Percentiles rank a stretch among this genome's conserved stretches.
Conservation (phyloP, 2,329 filamentous ascomycete species). For the Blastomyces emzantsi region DNA sequence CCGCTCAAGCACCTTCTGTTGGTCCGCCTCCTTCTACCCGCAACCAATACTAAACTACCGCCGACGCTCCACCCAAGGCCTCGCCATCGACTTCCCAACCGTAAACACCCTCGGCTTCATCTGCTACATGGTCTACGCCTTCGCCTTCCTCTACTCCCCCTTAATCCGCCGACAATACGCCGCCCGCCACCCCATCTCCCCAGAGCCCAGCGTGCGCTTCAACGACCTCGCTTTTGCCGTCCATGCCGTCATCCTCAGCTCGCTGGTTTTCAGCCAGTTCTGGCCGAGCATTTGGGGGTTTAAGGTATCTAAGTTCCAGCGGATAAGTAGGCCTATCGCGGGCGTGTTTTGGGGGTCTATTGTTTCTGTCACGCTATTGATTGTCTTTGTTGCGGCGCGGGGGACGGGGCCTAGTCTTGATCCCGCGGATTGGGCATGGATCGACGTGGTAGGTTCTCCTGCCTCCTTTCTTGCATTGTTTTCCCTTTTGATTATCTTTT, state of each 20-base stretch:
- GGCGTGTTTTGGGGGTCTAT: slow-evolving; percentile 63
- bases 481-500: not conserved
- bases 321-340: slow-evolving; percentile 53
- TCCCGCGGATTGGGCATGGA: slow-evolving; percentile 50
- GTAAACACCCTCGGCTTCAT: slow-evolving; percentile 57
- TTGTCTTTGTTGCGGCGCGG: slow-evolving; percentile 35
- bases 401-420: slow-evolving; percentile 39
- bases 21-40: slow-evolving; percentile 89
- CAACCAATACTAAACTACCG: slow-evolving; percentile 73
- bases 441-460: slow-evolving; percentile 48
- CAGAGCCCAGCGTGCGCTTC: slow-evolving; percentile 72
- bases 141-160: slow-evolving; percentile 68
- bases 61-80: slow-evolving; percentile 68
- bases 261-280: slow-evolving; percentile 70
- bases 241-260: slow-evolving; percentile 66
- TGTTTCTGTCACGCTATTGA: slow-evolving; percentile 31
- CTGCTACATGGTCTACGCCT: slow-evolving; percentile 64
- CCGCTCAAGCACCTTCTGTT: slow-evolving; percentile 50
- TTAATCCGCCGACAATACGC: slow-evolving; percentile 76
- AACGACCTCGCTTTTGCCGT: slow-evolving; percentile 86
- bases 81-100: slow-evolving; percentile 78
- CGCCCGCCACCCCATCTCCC: slow-evolving; percentile 59
- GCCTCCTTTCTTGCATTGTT: too few species aligned
- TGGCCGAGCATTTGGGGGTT: slow-evolving; percentile 67
- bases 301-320: slow-evolving; percentile 45